Base-by-base conservation (phyloP, 441 rosid genomes). In the Manihot esculenta region DNA sequence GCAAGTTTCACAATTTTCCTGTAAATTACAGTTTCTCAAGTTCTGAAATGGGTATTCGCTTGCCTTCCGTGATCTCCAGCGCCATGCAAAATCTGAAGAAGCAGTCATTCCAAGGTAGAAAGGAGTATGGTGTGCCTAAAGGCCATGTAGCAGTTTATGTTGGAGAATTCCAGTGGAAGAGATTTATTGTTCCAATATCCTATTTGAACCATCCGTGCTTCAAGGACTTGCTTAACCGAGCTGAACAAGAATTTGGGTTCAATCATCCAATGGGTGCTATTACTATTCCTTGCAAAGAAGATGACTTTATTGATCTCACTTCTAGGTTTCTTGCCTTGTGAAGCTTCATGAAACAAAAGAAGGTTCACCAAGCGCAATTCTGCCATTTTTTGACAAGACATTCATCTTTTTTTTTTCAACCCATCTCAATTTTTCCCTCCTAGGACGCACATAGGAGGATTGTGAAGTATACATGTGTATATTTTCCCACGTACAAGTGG, bases 61-160 rank as follows among this genome's bases (percentile, higher is more conserved):
- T 80, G 57, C 73, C 76, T 20, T 74, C 66, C 6, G 23, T 73
- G 65, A 30, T 80, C 12, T 24, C 30, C 0, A 64, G 50, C 24
- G 75, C 74, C 24, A 80, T 64, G 76, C 78, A 75, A 60, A 70
- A 74, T 17, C 74, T 79, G 8, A 81, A 67, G 65, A 64, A 71
- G 67, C 77, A 71, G 61, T 6, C 62, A 23, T 44, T 26, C 38
- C 10, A 27, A 27, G 10, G 63, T 4, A 70, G 74, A 71, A 68
- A 33, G 1, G 54, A 15, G 63, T 21, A 15, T 9, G 88, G 82
- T 35, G 99, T 94, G 24, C 99, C 97, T 2, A 92, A 87, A 76
- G 97, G 97, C 6, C 99, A 94, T 58, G 87, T 92, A 33, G 88
- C 89, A 3, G 92, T 94, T 23, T 94, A 94, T 35, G 97, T 94